Evolutionary conservation across 192 early-diverging fungal genomes (phyloP).

Genomic region (Gonapodya sp.): DNA sequence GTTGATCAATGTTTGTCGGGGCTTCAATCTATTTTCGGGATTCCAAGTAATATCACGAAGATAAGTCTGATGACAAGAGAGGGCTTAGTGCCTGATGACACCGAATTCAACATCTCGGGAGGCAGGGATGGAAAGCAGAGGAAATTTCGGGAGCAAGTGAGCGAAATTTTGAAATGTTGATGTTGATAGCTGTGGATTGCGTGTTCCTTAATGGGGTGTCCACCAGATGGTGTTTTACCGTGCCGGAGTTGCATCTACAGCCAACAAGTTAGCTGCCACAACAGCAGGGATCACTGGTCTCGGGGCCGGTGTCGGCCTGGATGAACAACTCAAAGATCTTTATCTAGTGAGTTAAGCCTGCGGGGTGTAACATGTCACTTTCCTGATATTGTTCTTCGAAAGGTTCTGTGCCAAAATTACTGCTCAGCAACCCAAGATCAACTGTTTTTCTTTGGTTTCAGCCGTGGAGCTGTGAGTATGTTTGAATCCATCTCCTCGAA

Average conservation of each 20-base stretch:
- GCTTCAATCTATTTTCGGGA: neutral
- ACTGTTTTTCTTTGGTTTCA: neutral
- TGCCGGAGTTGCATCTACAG: neutral
- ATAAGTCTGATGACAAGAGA: neutral
- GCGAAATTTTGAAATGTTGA: too few species aligned
- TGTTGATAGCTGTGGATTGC: too few species aligned
- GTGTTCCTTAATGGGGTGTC: too few species aligned
- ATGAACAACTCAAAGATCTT: neutral
- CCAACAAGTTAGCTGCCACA: neutral
- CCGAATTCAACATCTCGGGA: neutral
- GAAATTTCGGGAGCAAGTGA: neutral
- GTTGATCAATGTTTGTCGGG: too few species aligned
- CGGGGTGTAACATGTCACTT: neutral
- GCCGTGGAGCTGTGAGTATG: neutral
- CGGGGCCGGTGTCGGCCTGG: neutral
- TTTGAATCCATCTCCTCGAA: too few species aligned
- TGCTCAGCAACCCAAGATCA: neutral
- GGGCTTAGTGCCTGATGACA: neutral
- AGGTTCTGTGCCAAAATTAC: neutral
- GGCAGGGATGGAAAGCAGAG: neutral
- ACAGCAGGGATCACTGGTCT: neutral
- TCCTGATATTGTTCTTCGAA: neutral
- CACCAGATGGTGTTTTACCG: neutral
- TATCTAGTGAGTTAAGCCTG: too few species aligned
- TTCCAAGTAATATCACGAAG: neutral